Evolutionary conservation across 768 basidiomycete species (phyloP), one percentile per base, ranked within the genome.

Genomic region (Hygrophorus russula): DNA sequence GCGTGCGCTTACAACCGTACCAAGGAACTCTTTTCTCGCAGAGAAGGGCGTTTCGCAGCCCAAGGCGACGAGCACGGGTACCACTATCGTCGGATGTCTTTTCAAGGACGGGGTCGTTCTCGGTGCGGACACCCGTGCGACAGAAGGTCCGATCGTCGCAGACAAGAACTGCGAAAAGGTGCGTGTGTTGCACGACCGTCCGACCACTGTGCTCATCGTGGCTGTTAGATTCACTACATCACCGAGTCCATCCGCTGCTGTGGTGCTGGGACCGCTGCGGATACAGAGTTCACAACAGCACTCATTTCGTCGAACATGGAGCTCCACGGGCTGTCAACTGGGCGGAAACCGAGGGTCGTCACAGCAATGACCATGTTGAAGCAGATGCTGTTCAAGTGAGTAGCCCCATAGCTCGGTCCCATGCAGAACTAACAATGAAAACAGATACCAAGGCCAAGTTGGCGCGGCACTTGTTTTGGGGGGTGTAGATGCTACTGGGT

Each of bases 141-240:
- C 96, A 0, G 88, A 82, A 48, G 96, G 94, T 1, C 75, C 77
- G 17, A 97, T 98, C 51, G 89, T 99, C 19, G 90, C 90, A 0
- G 94, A 98, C 69, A 98, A 99, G 77, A 99, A 99, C 66, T 99
- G 96, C 64, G 96, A 98, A 69, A 99, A 99, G 84, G 94, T 93
- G 44, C 37, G 66, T 33, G 17, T 37, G 12, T 45, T 29, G n/a
- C 4, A 36, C 15, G 5, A 11, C 9, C 32, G 24, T 18, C 37
- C 11, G 17, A 14, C 9, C 1, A 33, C 15, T n/a, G 18, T n/a
- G 20, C 18, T 27, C 14, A 13, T 31, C 15, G 4, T 5, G 19
- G 19, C 14, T n/a, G n/a, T 15, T 51, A 98, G 94, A 99, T 99
- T 55, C 96, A 99, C 63, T 98, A 82, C 64, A 86, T 99, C 58